These are phyloP conservation scores for Tylopilus intermedius DNA, from an alignment of 768 basidiomycete species.

Conservation along the genomic window DNA sequence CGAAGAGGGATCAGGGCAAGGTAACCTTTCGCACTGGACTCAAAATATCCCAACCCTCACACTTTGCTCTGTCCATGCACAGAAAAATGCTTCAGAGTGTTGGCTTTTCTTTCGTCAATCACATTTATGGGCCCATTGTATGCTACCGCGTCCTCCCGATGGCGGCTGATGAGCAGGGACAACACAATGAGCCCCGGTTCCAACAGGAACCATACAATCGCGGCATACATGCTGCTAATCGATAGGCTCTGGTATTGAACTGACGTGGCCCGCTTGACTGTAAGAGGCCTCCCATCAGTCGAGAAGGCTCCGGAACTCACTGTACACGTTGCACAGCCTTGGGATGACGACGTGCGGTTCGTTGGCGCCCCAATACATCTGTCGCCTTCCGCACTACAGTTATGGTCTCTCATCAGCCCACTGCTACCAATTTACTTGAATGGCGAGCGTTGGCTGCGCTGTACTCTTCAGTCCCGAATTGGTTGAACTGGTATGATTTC, in stretches of 20 bases:
- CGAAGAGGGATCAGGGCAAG: constrained; percentile 22
- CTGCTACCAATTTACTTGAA: background rate
- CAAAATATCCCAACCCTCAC: constrained; percentile 9
- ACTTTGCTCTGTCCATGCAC: background rate
- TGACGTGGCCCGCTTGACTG: background rate
- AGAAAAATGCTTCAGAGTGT: background rate
- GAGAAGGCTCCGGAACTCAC: constrained; percentile 6
- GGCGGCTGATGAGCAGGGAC: constrained; percentile 16
- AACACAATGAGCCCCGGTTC: constrained; percentile 1
- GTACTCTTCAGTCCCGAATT: background rate
- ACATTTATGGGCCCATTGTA: background rate
- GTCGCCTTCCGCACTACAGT: background rate
- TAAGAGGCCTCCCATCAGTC: constrained; percentile 2
- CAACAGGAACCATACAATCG: constrained; percentile 6
- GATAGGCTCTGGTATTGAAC: background rate
- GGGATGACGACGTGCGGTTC: constrained; percentile 7
- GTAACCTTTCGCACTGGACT: constrained; percentile 16
- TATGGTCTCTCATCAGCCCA: background rate
- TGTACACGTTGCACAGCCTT: constrained; percentile 24
- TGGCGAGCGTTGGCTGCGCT: background rate
- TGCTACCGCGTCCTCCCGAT: constrained; percentile 18
- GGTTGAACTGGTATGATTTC: constrained; percentile 6
- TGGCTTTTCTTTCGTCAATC: background rate
- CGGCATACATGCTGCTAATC: constrained; percentile 15
- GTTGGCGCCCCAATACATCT: background rate